phyloP scores from a whole-genome alignment of 2,329 filamentous ascomycete genomes.

The Colletotrichum caudatum region DNA sequence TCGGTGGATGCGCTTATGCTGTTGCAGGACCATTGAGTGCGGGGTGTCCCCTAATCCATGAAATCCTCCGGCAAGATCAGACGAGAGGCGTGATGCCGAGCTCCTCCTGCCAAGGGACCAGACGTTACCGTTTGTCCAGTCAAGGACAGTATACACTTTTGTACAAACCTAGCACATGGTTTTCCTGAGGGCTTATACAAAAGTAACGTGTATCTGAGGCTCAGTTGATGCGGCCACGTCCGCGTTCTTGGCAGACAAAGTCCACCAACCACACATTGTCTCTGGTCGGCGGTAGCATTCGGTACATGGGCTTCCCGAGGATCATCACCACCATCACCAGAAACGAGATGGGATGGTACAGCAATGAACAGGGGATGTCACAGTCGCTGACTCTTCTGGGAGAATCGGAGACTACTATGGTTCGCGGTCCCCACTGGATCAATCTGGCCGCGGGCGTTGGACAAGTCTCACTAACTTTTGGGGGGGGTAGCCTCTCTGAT shows the following conservation, averaged over 20 bases:
- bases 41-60: slow-evolving; percentile 19
- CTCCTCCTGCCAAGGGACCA: slow-evolving; percentile 32
- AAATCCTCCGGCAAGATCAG: slow-evolving; percentile 24
- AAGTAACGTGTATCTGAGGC: slow-evolving; percentile 18
- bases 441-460: slow-evolving; percentile 22
- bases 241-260: slow-evolving; percentile 17
- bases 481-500: slow-evolving; percentile 22
- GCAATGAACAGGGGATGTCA: slow-evolving; percentile 16
- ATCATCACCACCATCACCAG: slow-evolving; percentile 24
- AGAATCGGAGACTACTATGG: slow-evolving; percentile 15
- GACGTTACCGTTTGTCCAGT: slow-evolving; percentile 28
- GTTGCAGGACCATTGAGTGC: slow-evolving; percentile 17
- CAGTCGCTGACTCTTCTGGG: slow-evolving; percentile 7
- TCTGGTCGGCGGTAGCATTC: slow-evolving; percentile 9
- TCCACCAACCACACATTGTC: slow-evolving; percentile 22
- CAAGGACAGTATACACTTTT: slow-evolving; percentile 9
- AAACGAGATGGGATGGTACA: slow-evolving; percentile 33
- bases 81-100: slow-evolving; percentile 30
- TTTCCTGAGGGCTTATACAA: background rate
- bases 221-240: slow-evolving; percentile 26
- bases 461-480: slow-evolving; percentile 12
- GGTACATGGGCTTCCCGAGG: slow-evolving; percentile 35
- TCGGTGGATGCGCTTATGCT: slow-evolving; percentile 8
- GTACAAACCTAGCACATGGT: slow-evolving; percentile 15
- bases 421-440: slow-evolving; percentile 18